phyloP scores from a whole-genome alignment of 306 rosid species.

The Cyclanthera cordifolia region DNA sequence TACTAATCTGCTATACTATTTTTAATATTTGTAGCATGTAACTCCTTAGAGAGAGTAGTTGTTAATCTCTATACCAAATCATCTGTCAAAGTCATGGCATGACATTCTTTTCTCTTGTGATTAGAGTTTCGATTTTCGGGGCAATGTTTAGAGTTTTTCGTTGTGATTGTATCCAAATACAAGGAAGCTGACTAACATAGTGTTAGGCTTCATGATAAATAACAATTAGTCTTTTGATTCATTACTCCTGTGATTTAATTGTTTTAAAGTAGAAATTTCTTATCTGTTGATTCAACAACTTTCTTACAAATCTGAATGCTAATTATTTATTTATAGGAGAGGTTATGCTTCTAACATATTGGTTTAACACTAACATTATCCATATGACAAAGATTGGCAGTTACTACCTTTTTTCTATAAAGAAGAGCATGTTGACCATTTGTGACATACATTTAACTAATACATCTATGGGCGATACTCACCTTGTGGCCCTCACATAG shows the following conservation, averaged over 20 bases:
- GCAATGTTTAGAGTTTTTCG: background rate
- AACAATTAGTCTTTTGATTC: background rate
- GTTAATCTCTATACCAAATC: slow-evolving; percentile 1
- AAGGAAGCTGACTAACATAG: slow-evolving; percentile 1
- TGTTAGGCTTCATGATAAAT: background rate
- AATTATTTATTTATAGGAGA: background rate
- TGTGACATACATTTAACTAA: background rate
- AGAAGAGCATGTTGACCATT: background rate
- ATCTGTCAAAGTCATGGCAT: slow-evolving; percentile 8
- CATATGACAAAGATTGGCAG: background rate
- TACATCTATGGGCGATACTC: too few species aligned
- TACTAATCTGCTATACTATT: slow-evolving; percentile 4
- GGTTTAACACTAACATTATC: background rate
- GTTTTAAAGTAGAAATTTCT: background rate
- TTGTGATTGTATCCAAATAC: slow-evolving; percentile 11
- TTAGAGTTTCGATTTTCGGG: slow-evolving; percentile 3
- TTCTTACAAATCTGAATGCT: background rate
- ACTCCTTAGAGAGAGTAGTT: background rate
- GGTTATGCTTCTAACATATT: background rate
- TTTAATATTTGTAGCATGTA: background rate
- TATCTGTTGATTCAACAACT: background rate
- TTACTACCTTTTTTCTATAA: background rate
- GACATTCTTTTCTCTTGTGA: slow-evolving; percentile 12
- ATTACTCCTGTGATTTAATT: background rate
- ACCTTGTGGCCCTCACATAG: too few species aligned